Evolutionary conservation across 2,329 filamentous ascomycete species (phyloP).

Genomic region (Aureobasidium melanogenum): DNA sequence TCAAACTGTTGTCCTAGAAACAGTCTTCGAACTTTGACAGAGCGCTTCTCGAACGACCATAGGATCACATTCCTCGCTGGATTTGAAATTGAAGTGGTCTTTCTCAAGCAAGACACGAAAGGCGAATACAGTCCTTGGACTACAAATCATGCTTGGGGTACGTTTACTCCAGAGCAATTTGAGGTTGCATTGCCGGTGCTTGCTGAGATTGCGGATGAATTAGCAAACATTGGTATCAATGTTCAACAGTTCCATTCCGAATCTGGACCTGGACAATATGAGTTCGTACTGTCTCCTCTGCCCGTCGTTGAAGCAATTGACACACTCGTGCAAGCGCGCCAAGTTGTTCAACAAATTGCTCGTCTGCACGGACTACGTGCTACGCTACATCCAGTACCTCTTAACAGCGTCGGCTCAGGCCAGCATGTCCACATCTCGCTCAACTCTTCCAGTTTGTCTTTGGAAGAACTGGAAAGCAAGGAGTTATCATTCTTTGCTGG

Average conservation of each 20-base stretch:
- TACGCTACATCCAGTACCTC: slow-evolving; percentile 67
- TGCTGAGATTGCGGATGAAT: slow-evolving; percentile 53
- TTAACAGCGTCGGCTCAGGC: slow-evolving; percentile 50
- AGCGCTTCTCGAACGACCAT: slow-evolving; percentile 41
- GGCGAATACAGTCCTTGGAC: slow-evolving; percentile 38
- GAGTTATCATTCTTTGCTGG: slow-evolving; percentile 62
- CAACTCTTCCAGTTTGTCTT: slow-evolving; percentile 28
- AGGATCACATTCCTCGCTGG: slow-evolving; percentile 57
- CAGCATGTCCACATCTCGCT: slow-evolving; percentile 65
- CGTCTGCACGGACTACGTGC: slow-evolving; percentile 54
- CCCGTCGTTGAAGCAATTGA: slow-evolving; percentile 62
- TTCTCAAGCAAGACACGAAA: slow-evolving; percentile 44
- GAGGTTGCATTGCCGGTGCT: slow-evolving; percentile 49
- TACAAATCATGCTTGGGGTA: slow-evolving; percentile 62
- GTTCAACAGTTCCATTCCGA: slow-evolving; percentile 70
- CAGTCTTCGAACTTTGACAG: slow-evolving; percentile 38
- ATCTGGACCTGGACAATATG: slow-evolving; percentile 64
- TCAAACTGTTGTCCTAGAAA: slow-evolving; percentile 53
- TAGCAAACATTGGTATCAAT: slow-evolving; percentile 54
- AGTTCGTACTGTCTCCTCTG: slow-evolving; percentile 59
- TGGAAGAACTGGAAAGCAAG: slow-evolving; percentile 25
- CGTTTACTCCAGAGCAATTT: slow-evolving; percentile 54
- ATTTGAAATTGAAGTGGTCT: slow-evolving; percentile 74
- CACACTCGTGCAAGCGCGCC: slow-evolving; percentile 59
- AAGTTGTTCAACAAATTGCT: slow-evolving; percentile 58